A percentile compares a stretch with the other conserved stretches of the same genome.
phyloP scores from a whole-genome alignment of 2,329 filamentous ascomycete genomes.

The Colletotrichum agaves region DNA sequence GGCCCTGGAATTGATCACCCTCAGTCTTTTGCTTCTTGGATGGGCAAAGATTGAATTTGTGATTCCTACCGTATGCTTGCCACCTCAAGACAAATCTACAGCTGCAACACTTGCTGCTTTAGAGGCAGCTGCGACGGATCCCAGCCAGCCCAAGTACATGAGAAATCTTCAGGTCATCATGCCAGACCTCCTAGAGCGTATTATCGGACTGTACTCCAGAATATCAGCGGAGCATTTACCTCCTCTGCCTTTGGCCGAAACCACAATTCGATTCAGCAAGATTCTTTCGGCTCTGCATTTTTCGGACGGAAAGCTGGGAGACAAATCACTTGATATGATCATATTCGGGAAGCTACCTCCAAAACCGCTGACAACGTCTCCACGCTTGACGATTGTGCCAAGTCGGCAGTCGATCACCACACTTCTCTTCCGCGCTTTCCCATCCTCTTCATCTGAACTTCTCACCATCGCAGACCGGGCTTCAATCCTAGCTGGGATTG shows the following conservation, averaged over 20 bases:
- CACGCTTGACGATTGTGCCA: constrained; percentile 66
- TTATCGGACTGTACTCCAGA: constrained; percentile 77
- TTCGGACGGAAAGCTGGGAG: constrained; percentile 70
- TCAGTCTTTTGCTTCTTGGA: constrained; percentile 84
- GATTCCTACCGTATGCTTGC: constrained; percentile 69
- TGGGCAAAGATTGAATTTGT: constrained; percentile 88
- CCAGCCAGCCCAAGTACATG: constrained; percentile 62
- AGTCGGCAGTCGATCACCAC: constrained; percentile 72
- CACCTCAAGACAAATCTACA: constrained; percentile 59
- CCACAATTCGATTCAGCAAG: constrained; percentile 78
- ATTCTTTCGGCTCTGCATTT: constrained; percentile 75
- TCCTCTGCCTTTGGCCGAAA: constrained; percentile 77
- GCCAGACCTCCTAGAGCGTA: constrained; percentile 80
- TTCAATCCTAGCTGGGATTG: constrained; percentile 85
- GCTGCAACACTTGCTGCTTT: constrained; percentile 37
- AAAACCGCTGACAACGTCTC: constrained; percentile 60
- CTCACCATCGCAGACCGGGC: constrained; percentile 81
- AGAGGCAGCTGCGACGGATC: constrained; percentile 47
- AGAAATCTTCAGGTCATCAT: constrained; percentile 68
- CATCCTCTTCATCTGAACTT: constrained; percentile 71
- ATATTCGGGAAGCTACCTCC: constrained; percentile 69
- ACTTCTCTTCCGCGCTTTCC: constrained; percentile 76
- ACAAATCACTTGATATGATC: constrained; percentile 70
- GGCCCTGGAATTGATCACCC: constrained; percentile 85
- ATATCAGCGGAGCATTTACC: constrained; percentile 78